Percentiles rank a stretch among this genome's conserved stretches.
Evolutionary conservation across 305 asterid genomes (phyloP).

Genomic region (Solanum hybrid): DNA sequence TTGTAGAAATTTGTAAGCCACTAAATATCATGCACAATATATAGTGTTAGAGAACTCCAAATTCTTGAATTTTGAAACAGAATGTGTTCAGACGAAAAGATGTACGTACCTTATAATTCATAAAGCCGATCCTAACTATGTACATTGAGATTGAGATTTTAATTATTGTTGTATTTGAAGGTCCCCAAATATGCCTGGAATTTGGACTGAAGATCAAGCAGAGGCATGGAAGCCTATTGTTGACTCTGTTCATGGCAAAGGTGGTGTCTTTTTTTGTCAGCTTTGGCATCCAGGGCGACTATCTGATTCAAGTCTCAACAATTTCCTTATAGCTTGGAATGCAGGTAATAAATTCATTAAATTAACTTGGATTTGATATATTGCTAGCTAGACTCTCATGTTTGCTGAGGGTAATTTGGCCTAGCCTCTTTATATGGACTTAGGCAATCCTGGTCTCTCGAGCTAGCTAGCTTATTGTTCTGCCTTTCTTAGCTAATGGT

Average conservation of each 20-base stretch:
- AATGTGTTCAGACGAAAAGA: background rate
- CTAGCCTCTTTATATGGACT: background rate
- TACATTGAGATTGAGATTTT: background rate
- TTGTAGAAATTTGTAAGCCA: background rate
- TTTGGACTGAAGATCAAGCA: slow-evolving; percentile 18
- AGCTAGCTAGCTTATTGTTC: background rate
- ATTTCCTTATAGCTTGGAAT: slow-evolving; percentile 7
- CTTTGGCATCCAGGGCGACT: slow-evolving; percentile 34
- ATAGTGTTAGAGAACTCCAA: background rate
- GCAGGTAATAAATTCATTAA: background rate
- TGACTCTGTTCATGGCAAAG: slow-evolving; percentile 19
- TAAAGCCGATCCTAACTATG: background rate
- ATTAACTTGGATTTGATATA: background rate
- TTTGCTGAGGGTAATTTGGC: background rate
- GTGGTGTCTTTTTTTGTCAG: slow-evolving; percentile 26
- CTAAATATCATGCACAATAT: background rate
- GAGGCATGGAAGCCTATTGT: slow-evolving; percentile 29
- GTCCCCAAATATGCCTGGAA: slow-evolving; percentile 7
- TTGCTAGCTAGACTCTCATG: background rate
- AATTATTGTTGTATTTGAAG: background rate
- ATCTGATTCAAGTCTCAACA: slow-evolving; percentile 1
- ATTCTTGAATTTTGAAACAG: background rate
- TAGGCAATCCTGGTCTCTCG: background rate
- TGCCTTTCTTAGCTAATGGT: background rate
- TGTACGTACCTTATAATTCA: background rate